Base-by-base conservation (phyloP, 768 basidiomycete species). In the Pleurotus citrinopileatus region DNA sequence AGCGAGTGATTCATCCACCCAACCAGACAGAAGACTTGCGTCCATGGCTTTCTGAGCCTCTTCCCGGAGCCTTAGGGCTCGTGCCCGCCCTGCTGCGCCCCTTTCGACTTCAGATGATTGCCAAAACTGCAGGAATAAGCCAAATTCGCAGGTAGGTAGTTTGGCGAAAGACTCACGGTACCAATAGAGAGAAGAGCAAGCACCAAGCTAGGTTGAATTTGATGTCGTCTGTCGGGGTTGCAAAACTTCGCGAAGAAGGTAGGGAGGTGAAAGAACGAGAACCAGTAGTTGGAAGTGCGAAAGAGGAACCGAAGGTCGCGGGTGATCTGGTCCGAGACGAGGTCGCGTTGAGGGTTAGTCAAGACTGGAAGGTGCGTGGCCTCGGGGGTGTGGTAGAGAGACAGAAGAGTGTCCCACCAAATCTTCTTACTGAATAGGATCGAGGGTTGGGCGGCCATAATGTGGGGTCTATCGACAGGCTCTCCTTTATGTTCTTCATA, bases 401-500 rank as follows among this genome's bases (percentile, higher is more conserved):
- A 69, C 29, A 89, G 67, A 15, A 91, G 73, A 3, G 79, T 81
- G 62, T 90, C 90, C 84, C 86, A 91, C 89, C 89, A 90, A 20
- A 81, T 83, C 70, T 86, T 83, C 46, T 87, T 85, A 15, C 76
- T 72, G 65, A 87, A 89, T 44, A 78, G 75, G 32, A 87, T 68
- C 7, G 86, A 86, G 5, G 89, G 89, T 57, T 83, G 80, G 42
- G 70, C 63, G 4, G 61, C 64, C n/a, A 84, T 79, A 36, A 67
- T 65, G n/a, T 54, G 47, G 37, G 43, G 53, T 6, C 60, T 58
- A 13, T 40, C 37, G 22, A 43, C 28, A 15, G 29, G 25, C 10
- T 51, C 32, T 15, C 42, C 40, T 23, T 59, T 55, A 19, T 65
- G 58, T 28, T 65, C 62, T 23, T 62, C 52, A 10, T 59, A 22